Evolutionary conservation across 2,329 filamentous ascomycete genomes (phyloP), one percentile per base, ranked within the genome.

Genomic region (Hymenotorrendiella dingleyae): DNA sequence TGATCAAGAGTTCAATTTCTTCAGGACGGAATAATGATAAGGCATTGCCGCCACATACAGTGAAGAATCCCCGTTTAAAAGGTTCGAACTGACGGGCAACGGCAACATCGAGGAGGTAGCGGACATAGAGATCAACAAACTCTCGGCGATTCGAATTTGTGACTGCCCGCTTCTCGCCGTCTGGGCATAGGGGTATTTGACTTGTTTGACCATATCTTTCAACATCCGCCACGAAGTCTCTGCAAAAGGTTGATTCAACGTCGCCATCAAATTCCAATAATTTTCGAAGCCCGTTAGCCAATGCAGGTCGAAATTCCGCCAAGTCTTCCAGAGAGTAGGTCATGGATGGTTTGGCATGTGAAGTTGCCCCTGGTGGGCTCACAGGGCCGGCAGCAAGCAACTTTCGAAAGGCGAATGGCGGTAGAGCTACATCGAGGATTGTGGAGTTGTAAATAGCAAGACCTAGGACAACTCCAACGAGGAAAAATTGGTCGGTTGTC

Each of bases 361-460:
- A 72, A 20, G 73, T 70, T 14, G 71, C 69, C 7, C 73, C 73
- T 17, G 70, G 66, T 12, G 71, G 69, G 9, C 76, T 71, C 2
- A 73, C 65, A n/a, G 87, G 86, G 1, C 83, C 84, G 7, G 86
- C 80, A 3, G 86, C 80, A 29, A 95, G 72, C 16, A 96, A 73
- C 62, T 94, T 95, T 52, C 87, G 82, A 60, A 94, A 96, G 1
- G 86, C 83, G 61, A 95, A 94, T 0, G 89, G 86, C 1, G 90
- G 90, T 16, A 96, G 73, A 2, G 87, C 85, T 36, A 95, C 77
- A 59, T 95, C 90, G 14, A 96, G 70, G 53, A 95, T 95, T 0
- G 87, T 95, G 2, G 87, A 94, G 63, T 96, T 95, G 67, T 95
- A 94, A 48, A 96, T 94, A 11, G 90, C 90, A 45, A 96, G 70